A percentile compares a stretch with the other conserved stretches of the same genome.
These are phyloP conservation scores for Mollisia scopiformis DNA, from an alignment of 2,329 filamentous ascomycete species.

Conservation along the genomic window DNA sequence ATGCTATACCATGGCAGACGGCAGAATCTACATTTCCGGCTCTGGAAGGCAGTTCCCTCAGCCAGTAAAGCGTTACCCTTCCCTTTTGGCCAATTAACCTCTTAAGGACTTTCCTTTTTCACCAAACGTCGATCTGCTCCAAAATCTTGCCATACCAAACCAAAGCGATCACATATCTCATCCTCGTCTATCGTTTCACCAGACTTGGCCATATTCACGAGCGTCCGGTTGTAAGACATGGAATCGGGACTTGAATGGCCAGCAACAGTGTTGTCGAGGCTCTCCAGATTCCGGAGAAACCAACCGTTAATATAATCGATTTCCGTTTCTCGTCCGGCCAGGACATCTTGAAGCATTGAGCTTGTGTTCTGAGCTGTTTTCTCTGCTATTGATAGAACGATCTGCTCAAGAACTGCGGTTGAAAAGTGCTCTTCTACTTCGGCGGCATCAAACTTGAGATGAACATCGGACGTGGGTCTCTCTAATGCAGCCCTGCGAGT, in stretches of 20 bases:
- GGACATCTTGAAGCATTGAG: constrained; percentile 65
- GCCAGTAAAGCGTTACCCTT: too few relatives aligned
- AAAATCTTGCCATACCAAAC: not conserved
- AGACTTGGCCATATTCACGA: constrained; percentile 48
- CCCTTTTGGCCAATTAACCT: too few relatives aligned
- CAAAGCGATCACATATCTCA: constrained; percentile 23
- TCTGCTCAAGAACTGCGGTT: not conserved
- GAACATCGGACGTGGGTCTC: too few relatives aligned
- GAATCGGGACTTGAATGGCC: not conserved
- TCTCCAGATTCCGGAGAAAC: constrained; percentile 40
- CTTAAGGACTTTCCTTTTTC: not conserved
- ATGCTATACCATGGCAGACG: too few relatives aligned
- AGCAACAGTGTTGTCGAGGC: not conserved
- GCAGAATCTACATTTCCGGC: too few relatives aligned
- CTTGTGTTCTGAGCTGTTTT: constrained; percentile 57
- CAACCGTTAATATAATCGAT: constrained; percentile 63
- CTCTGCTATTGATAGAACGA: constrained; percentile 49
- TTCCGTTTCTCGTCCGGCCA: constrained; percentile 55
- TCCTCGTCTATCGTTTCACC: constrained; percentile 37
- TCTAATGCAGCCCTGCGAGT: too few relatives aligned
- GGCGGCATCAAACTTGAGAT: not conserved
- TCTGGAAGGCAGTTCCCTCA: too few relatives aligned
- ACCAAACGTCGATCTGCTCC: not conserved
- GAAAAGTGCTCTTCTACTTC: constrained; percentile 8
- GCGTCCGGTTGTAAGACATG: not conserved